Conservation (phyloP, 1,139 yeast genomes). For the Keqinozyma sinolaborantium region DNA sequence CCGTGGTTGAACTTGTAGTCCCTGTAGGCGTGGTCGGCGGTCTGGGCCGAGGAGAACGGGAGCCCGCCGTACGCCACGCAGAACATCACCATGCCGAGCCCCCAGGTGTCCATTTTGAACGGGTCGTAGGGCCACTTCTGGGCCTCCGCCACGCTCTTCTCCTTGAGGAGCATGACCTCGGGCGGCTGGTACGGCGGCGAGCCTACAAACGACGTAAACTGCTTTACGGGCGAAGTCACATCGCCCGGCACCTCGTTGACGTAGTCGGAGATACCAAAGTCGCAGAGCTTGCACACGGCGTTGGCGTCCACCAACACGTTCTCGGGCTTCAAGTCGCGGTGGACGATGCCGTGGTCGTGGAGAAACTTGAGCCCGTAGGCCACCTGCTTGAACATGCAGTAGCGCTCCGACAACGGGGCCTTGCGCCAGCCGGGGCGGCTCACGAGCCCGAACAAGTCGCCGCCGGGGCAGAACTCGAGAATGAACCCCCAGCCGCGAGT, state of each 20-base stretch:
- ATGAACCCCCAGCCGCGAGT: slow-evolving; percentile 77
- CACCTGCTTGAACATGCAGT: slow-evolving; percentile 61
- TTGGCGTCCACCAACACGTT: slow-evolving; percentile 51
- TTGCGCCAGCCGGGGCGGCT: slow-evolving; percentile 48
- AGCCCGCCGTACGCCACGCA: slow-evolving; percentile 56
- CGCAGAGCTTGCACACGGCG: slow-evolving; percentile 69
- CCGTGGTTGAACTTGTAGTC: slow-evolving; percentile 55
- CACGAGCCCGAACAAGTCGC: slow-evolving; percentile 46
- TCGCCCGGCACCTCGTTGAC: slow-evolving; percentile 59
- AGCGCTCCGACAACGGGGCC: slow-evolving; percentile 43
- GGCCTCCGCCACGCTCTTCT: slow-evolving; percentile 29
- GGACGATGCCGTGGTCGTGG: slow-evolving; percentile 58
- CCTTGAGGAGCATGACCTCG: slow-evolving; percentile 58
- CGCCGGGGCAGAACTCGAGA: slow-evolving; percentile 61
- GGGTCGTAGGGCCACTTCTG: slow-evolving; percentile 58
- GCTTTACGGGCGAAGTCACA: slow-evolving; percentile 42
- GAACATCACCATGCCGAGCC: slow-evolving; percentile 64
- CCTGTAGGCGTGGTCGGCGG: slow-evolving; percentile 51
- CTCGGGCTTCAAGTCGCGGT: slow-evolving; percentile 66
- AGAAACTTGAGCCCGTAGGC: slow-evolving; percentile 49
- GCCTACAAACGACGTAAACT: slow-evolving; percentile 55
- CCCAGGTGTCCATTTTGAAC: slow-evolving; percentile 70
- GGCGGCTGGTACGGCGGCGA: slow-evolving; percentile 83
- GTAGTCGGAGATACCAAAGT: slow-evolving; percentile 71
- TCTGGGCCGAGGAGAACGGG: slow-evolving; percentile 56